These are phyloP conservation scores for Cotoneaster glaucophyllus DNA, from an alignment of 306 rosid genomes.

Conservation along the genomic window DNA sequence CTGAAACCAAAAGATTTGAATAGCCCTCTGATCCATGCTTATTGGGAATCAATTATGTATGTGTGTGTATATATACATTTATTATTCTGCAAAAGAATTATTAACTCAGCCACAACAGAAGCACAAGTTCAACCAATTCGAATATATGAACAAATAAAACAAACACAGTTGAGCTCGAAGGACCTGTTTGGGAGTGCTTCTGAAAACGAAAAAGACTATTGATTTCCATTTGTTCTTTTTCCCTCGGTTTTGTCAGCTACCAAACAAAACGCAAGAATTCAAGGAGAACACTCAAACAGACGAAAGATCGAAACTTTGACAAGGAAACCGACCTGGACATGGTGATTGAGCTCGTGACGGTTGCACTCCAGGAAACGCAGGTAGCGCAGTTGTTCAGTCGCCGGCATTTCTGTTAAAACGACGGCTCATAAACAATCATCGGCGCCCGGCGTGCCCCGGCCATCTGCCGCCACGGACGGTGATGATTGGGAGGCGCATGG, in stretches of 20 bases:
- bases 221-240: background rate
- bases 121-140: background rate
- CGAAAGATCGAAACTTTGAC: background rate
- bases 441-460: background rate
- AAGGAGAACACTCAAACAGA: background rate
- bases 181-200: too few relatives aligned
- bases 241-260: background rate
- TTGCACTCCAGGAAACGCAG: slow-evolving; percentile 11
- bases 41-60: background rate
- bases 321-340: slow-evolving; percentile 44
- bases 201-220: too few relatives aligned
- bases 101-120: background rate
- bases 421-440: slow-evolving; percentile 12
- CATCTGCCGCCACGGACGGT: slow-evolving; percentile 3
- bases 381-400: background rate
- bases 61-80: background rate
- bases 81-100: background rate
- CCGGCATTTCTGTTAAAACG: slow-evolving; percentile 7
- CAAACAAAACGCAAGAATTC: background rate
- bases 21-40: background rate
- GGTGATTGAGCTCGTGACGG: slow-evolving; percentile 9
- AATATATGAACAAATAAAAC: background rate
- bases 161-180: background rate
- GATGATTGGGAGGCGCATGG: slow-evolving; percentile 13
- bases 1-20: background rate